Evolutionary conservation across 2,329 filamentous ascomycete genomes (phyloP).

Genomic region (Venturiaceae sp.): DNA sequence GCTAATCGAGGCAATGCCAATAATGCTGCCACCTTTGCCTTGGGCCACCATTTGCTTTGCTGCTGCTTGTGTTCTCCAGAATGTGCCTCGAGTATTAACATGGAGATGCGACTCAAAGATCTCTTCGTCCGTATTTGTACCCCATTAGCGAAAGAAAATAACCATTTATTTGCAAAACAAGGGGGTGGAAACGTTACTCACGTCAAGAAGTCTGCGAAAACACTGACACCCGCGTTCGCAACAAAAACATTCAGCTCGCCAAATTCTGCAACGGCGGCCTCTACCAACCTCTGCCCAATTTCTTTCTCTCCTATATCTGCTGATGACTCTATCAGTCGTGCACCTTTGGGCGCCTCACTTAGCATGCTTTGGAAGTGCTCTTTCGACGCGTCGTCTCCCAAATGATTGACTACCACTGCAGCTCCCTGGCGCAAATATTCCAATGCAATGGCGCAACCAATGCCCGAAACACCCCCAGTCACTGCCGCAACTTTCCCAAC

Average conservation of each 20-base stretch:
- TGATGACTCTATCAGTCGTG: slow-evolving; percentile 50
- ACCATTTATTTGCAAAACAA: neutral
- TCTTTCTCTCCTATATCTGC: slow-evolving; percentile 71
- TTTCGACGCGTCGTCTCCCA: slow-evolving; percentile 44
- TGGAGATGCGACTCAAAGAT: slow-evolving; percentile 56
- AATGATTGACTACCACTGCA: slow-evolving; percentile 70
- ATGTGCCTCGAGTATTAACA: slow-evolving; percentile 78
- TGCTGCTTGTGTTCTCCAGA: slow-evolving; percentile 77
- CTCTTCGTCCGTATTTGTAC: neutral
- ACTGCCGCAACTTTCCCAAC: slow-evolving; percentile 71
- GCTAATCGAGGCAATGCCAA: slow-evolving; percentile 62
- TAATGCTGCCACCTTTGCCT: slow-evolving; percentile 67
- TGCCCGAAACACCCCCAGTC: slow-evolving; percentile 77
- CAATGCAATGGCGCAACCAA: slow-evolving; percentile 75
- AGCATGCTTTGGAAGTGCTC: slow-evolving; percentile 39
- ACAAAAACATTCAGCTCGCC: slow-evolving; percentile 58
- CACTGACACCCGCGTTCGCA: slow-evolving; percentile 80
- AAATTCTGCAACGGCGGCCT: slow-evolving; percentile 52
- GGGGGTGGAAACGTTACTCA: slow-evolving; percentile 24
- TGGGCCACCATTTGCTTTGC: slow-evolving; percentile 67
- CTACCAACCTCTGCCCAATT: slow-evolving; percentile 60
- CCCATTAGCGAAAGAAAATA: slow-evolving; percentile 46
- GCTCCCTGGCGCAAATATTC: slow-evolving; percentile 71
- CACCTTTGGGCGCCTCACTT: slow-evolving; percentile 20
- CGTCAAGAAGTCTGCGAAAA: slow-evolving; percentile 79